Base-by-base conservation (phyloP, 352 stramenopile genomes). In the Globisporangium nunn region DNA sequence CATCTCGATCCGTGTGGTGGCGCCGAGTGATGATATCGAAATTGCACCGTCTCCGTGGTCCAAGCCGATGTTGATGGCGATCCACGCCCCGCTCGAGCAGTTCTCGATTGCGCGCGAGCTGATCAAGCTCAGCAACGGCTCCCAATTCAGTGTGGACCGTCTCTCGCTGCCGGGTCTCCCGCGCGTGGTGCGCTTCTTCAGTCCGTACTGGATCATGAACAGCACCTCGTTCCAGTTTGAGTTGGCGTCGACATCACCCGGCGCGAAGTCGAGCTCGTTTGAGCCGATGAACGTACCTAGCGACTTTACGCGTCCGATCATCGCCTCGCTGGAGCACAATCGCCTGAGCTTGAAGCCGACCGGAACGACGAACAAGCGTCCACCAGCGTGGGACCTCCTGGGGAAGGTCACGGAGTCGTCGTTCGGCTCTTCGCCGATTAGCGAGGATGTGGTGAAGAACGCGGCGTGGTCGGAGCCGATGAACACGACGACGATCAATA, bases 401-500 rank as follows among this genome's bases (percentile, higher is more conserved):
- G 75, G 78, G 5, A 78, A 77, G 33, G 75, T 89, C 33, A 70
- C 77, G 17, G 60, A 72, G 10, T 62, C 74, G 8, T 71, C 78
- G 15, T 90, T 76, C 61, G 69, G 70, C 10, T 29, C 60, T 30
- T 80, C 76, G 35, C 28, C 70, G 18, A 58, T 91, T 10, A 81
- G 71, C 4, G 74, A 89, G n/a, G 75, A 89, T 46, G 68, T 80
- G 3, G 59, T 87, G n/a, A 68, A 83, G 55, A 69, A 70, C n/a
- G 74, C 71, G 7, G 60, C 71, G n/a, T 95, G 83, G 82, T 91
- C 81, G 0, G 81, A 93, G 55, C 75, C 79, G 1, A 81, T 93
- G 63, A 95, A 95, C 60, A 86, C 78, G 46, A 88, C 85, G 10
- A 84, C 85, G 0, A 82, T 95, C n/a, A 92, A 93, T 50, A 95